Evolutionary conservation across 75 land plant species (phyloP), one percentile per base, ranked within the genome.

Genomic region (Isoetes taiwanensis): DNA sequence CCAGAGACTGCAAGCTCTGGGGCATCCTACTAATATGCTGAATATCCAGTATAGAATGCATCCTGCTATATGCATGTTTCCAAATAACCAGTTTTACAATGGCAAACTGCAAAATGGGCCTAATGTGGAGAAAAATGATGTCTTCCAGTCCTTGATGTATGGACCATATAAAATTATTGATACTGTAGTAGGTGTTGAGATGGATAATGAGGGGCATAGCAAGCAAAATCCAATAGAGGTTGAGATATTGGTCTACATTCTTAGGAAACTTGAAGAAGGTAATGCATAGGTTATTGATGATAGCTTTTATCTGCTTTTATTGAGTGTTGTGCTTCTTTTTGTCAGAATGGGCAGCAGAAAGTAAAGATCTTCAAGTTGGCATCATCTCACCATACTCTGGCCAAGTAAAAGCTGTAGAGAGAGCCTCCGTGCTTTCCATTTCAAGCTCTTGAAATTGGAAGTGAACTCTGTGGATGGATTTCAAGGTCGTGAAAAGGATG

Each of bases 391-490:
- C 95, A 20, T 88, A 88, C 42, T 29, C 60, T 28, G 74, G 78
- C 16, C 95, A 88, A 69, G 85, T 81, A 28, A 29, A 2, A 3
- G 69, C 70, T 17, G 65, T 88, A 28, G 63, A 54, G 30, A 74
- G 59, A n/a, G n/a, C n/a, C n/a, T n/a, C n/a, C n/a, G n/a, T n/a
- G n/a, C n/a, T n/a, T n/a, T n/a, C n/a, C n/a, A 10, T 21, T 28
- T n/a, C 31, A 52, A 59, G 16, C 34, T 48, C 48, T 70, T 81
- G 32, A 20, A 32, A 25, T 56, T 88, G 16, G 77, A 69, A 40
- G 83, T 85, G 20, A 67, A 68, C 50, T 69, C 95, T 1, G 56
- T 88, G 52, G 95, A 88, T 81, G 90, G 95, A 1, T 88, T 88
- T 41, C 95, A 87, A 66, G 95, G 95, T 1, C 78, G 78, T 0